A percentile compares a stretch with the other conserved stretches of the same genome.
These are phyloP conservation scores for Castanospermum australe DNA, from an alignment of 306 rosid species.

Conservation along the genomic window DNA sequence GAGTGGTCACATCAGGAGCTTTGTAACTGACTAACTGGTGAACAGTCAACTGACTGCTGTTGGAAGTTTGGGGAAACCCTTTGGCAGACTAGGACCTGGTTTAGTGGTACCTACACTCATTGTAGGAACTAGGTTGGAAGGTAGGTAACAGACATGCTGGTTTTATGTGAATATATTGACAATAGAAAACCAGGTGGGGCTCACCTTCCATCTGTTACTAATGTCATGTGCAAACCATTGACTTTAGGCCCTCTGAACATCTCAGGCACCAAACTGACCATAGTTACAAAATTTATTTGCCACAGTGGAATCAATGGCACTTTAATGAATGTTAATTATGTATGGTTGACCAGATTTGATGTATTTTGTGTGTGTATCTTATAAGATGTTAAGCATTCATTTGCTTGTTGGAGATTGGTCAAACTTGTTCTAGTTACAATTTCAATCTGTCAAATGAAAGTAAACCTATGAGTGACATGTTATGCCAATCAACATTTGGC, in stretches of 20 bases:
- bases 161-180: background rate
- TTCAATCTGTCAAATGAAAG: background rate
- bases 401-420: background rate
- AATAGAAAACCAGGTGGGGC: background rate
- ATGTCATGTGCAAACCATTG: background rate
- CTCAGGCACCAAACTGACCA: background rate
- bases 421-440: background rate
- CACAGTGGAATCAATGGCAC: background rate
- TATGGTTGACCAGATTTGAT: background rate
- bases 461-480: background rate
- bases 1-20: background rate
- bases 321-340: background rate
- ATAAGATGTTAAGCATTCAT: background rate
- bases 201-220: background rate
- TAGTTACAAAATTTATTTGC: too few species aligned
- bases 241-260: background rate
- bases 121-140: background rate
- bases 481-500: background rate
- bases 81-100: background rate
- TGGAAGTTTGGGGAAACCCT: background rate
- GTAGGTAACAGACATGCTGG: background rate
- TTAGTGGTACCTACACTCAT: background rate
- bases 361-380: background rate
- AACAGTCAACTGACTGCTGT: background rate
- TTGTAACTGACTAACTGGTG: background rate